These are phyloP conservation scores for Cardamine resedifolia DNA, from an alignment of 345 rosid genomes.

Conservation along the genomic window DNA sequence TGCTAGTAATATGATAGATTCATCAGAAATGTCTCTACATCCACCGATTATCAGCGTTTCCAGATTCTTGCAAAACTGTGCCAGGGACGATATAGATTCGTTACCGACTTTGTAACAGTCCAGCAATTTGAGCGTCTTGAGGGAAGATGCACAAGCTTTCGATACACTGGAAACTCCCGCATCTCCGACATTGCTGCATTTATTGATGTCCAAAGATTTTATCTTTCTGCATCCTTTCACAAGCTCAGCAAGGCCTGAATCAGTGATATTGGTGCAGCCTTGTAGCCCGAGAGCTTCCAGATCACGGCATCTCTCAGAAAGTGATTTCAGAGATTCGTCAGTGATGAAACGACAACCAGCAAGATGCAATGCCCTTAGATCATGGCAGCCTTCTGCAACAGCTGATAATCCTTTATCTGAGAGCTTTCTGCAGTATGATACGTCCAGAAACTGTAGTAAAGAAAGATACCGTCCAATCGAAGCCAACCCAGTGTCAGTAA, in stretches of 20 bases:
- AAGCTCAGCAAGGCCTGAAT: constrained; percentile 64
- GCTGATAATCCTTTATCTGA: constrained; percentile 77
- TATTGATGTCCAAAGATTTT: constrained; percentile 63
- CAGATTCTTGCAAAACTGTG: constrained; percentile 62
- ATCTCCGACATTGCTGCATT: constrained; percentile 81
- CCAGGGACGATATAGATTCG: constrained; percentile 57
- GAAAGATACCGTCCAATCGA: constrained; percentile 67
- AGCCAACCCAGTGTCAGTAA: constrained; percentile 72
- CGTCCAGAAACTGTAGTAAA: constrained; percentile 76
- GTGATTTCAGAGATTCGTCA: constrained; percentile 48
- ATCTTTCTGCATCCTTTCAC: constrained; percentile 68
- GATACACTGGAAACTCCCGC: constrained; percentile 65
- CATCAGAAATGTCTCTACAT: constrained; percentile 67
- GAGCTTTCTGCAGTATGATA: constrained; percentile 83
- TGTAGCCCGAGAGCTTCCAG: constrained; percentile 66
- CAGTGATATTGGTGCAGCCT: constrained; percentile 74
- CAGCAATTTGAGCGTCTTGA: constrained; percentile 73
- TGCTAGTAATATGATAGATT: constrained; percentile 60
- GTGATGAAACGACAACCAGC: constrained; percentile 72
- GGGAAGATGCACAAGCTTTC: constrained; percentile 59
- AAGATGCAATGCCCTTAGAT: constrained; percentile 61
- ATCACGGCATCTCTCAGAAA: constrained; percentile 59
- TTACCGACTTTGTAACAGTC: constrained; percentile 81
- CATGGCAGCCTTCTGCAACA: constrained; percentile 75
- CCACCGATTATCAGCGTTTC: constrained; percentile 87